Evolutionary conservation across 2,329 filamentous ascomycete genomes (phyloP).

Genomic region (Helicocarpus griseus): DNA sequence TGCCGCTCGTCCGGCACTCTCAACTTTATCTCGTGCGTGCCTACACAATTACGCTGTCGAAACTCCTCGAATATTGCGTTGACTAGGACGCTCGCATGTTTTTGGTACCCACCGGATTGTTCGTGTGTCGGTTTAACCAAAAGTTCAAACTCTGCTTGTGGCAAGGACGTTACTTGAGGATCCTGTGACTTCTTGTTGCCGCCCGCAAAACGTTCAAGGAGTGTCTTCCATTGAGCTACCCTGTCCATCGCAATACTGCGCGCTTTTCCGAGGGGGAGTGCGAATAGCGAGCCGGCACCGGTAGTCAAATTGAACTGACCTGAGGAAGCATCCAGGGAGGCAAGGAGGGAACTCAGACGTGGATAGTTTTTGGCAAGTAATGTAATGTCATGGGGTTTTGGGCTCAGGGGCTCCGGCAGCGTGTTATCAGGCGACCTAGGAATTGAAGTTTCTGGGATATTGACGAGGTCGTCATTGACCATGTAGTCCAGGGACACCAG

Average conservation of each 20-base stretch:
- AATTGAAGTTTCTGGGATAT: neutral
- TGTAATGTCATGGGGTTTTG: neutral
- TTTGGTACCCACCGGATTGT: neutral
- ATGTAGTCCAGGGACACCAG: neutral
- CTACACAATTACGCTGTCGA: neutral
- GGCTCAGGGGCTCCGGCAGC: neutral
- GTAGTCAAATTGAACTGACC: neutral
- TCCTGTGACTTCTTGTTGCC: neutral
- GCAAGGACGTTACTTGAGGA: neutral
- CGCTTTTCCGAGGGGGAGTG: neutral
- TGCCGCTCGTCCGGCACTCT: neutral
- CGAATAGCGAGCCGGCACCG: neutral
- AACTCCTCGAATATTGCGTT: neutral
- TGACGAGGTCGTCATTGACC: neutral
- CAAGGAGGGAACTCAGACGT: neutral
- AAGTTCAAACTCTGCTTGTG: neutral
- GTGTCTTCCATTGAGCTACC: neutral
- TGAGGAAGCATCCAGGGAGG: neutral
- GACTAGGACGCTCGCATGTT: neutral
- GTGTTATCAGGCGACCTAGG: neutral
- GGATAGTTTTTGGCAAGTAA: neutral
- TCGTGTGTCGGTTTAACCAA: neutral
- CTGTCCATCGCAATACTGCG: neutral
- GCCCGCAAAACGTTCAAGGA: neutral
- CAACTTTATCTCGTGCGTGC: neutral